A percentile compares a stretch with the other conserved stretches of the same genome.
Conservation (phyloP, 176 grass and related monocot genomes). For the Aechmea fasciata region DNA sequence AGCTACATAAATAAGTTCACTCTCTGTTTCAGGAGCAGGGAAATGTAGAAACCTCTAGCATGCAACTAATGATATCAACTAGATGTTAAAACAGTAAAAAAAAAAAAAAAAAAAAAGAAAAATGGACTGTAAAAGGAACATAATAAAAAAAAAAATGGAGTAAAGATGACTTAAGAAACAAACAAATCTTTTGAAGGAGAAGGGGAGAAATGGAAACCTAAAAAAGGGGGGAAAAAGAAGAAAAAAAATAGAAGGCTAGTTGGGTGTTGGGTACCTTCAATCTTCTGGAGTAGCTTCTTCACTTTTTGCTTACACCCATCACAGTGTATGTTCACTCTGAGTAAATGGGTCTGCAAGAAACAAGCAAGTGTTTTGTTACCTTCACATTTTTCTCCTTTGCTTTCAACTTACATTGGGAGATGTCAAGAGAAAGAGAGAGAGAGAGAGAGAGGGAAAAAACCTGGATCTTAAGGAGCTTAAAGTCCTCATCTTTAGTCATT, state of each 20-base stretch:
- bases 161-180: background rate
- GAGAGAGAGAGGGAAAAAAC: slow-evolving; percentile 20
- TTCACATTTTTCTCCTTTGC: slow-evolving; percentile 16
- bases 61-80: no score
- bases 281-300: slow-evolving; percentile 90
- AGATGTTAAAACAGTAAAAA: no score
- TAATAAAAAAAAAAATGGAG: background rate
- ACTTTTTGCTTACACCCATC: slow-evolving; percentile 93
- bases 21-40: no score
- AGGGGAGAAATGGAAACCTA: background rate
- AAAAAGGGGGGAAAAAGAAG: background rate
- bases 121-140: background rate
- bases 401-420: slow-evolving; percentile 5
- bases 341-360: slow-evolving; percentile 67
- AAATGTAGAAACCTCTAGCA: no score
- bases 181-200: background rate
- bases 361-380: slow-evolving; percentile 10
- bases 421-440: slow-evolving; percentile 2
- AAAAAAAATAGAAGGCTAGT: background rate
- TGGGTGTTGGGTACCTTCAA: slow-evolving; percentile 51
- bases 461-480: slow-evolving; percentile 98
- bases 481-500: slow-evolving; percentile 93
- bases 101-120: background rate
- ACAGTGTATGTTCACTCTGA: slow-evolving; percentile 98
- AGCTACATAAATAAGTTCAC: no score